phyloP scores from a whole-genome alignment of 2,329 filamentous ascomycete species.

The Aspergillus brasiliensis region DNA sequence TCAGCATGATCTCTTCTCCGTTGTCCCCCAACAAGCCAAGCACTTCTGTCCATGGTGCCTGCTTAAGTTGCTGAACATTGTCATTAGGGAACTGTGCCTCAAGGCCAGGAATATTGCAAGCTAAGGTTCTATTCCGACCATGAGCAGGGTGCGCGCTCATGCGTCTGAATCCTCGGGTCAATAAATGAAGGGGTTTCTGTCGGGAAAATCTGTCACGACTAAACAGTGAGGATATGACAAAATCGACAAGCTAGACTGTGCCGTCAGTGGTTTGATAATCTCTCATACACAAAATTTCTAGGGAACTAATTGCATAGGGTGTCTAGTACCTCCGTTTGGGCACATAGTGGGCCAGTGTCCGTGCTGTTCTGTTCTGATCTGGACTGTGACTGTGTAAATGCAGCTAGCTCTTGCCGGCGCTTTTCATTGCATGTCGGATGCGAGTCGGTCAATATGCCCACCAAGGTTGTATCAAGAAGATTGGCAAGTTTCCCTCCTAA shows the following conservation, averaged over 20 bases:
- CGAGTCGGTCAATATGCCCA: slow-evolving; percentile 55
- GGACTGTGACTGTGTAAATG: slow-evolving; percentile 64
- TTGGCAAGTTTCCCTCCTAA: slow-evolving; percentile 43
- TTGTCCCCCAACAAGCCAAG: slow-evolving; percentile 72
- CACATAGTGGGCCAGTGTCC: slow-evolving; percentile 48
- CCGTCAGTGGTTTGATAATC: not conserved
- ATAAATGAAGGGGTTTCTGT: slow-evolving; percentile 68
- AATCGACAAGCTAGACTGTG: slow-evolving; percentile 67
- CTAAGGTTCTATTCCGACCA: slow-evolving; percentile 29
- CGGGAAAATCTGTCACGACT: slow-evolving; percentile 52
- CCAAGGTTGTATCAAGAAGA: slow-evolving; percentile 70
- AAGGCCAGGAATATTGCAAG: slow-evolving; percentile 65
- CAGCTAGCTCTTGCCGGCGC: slow-evolving; percentile 59
- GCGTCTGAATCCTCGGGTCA: slow-evolving; percentile 80
- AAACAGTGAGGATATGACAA: slow-evolving; percentile 77
- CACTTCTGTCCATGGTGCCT: slow-evolving; percentile 72
- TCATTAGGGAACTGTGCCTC: slow-evolving; percentile 67
- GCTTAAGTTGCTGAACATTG: slow-evolving; percentile 69
- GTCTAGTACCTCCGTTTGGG: slow-evolving; percentile 63
- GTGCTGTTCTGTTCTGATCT: slow-evolving; percentile 37
- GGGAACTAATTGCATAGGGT: not conserved
- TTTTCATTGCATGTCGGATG: slow-evolving; percentile 32
- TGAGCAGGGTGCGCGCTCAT: slow-evolving; percentile 24
- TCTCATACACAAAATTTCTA: too few relatives aligned
- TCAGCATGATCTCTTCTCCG: slow-evolving; percentile 75